phyloP scores from a whole-genome alignment of 2,329 filamentous ascomycete species.

The Pseudophaeomoniella oleicola region DNA sequence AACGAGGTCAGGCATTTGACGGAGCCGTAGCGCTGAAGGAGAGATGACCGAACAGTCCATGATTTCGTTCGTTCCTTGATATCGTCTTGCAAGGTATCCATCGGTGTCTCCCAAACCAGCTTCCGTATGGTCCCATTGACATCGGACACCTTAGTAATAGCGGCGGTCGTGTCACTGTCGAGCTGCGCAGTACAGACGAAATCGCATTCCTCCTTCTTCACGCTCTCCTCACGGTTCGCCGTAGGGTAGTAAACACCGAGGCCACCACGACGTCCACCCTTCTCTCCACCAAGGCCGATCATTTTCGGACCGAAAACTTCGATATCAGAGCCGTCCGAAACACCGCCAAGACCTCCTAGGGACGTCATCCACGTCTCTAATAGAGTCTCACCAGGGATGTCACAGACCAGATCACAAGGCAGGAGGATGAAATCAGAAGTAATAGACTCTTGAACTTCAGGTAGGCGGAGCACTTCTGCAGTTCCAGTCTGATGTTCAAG shows the following conservation, averaged over 20 bases:
- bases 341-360: constrained; percentile 51
- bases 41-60: constrained; percentile 58
- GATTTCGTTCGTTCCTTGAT: constrained; percentile 56
- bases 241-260: constrained; percentile 87
- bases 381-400: constrained; percentile 67
- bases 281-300: constrained; percentile 37
- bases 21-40: constrained; percentile 60
- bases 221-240: constrained; percentile 51
- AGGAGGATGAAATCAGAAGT: constrained; percentile 78
- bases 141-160: constrained; percentile 38
- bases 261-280: constrained; percentile 55
- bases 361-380: constrained; percentile 87
- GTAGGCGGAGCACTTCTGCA: constrained; percentile 70
- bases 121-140: constrained; percentile 32
- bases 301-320: constrained; percentile 25
- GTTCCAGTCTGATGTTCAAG: constrained; percentile 78
- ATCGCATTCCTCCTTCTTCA: constrained; percentile 87
- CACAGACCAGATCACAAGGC: constrained; percentile 87
- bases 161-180: constrained; percentile 31
- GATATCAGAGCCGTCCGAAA: constrained; percentile 33
- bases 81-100: constrained; percentile 74
- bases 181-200: constrained; percentile 70
- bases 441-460: constrained; percentile 65
- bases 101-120: constrained; percentile 73
- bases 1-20: constrained; percentile 71